Base-by-base conservation (phyloP, 83 land plant genomes). In the Diphasiastrum complanatum region DNA sequence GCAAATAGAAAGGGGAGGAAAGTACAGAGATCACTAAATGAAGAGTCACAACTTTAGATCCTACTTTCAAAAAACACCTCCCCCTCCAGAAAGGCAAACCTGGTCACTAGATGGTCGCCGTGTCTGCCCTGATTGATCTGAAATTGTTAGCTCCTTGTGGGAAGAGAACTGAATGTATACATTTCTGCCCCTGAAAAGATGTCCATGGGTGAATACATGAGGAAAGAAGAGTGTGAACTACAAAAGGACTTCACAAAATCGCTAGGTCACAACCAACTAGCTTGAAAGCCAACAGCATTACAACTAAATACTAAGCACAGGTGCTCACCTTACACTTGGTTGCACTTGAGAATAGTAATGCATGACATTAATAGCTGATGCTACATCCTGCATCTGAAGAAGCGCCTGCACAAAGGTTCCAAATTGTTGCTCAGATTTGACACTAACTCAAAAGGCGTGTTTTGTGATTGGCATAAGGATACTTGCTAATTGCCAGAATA, bases 131-230 rank as follows among this genome's bases (percentile, higher is more conserved):
- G 76, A 73, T 50, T 77, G 85, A 45, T 92, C 98, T 34, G 77
- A 38, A 36, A 85, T 87, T 22, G 91, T 92, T 14, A 92, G 64
- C 61, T 92, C 98, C 55, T 85, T 91, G 76, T 92, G 98, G 1
- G 98, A 92, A 22, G 98, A 92, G 55, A 92, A 92, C 67, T 92
- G 98, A 54, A 92, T 77, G 69, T 92, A 92, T 24, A 92, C 91
- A 79, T 87, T 92, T 62, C 97, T 83, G 46, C 97, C 95, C 80
- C 95, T 87, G 80, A 33, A 37, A 31, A 50, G 35, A n/a, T n/a
- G n/a, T 26, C 25, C n/a, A 25, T 22, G 22, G 33, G 37, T n/a
- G 33, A 23, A 26, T 55, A 18, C 25, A 20, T 24, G 16, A 1
- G n/a, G 1, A 57, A 22, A 2, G 3, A 14, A 37, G 24, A 18